Base-by-base conservation (phyloP, 129 eudicot species). In the Artemisia annua region DNA sequence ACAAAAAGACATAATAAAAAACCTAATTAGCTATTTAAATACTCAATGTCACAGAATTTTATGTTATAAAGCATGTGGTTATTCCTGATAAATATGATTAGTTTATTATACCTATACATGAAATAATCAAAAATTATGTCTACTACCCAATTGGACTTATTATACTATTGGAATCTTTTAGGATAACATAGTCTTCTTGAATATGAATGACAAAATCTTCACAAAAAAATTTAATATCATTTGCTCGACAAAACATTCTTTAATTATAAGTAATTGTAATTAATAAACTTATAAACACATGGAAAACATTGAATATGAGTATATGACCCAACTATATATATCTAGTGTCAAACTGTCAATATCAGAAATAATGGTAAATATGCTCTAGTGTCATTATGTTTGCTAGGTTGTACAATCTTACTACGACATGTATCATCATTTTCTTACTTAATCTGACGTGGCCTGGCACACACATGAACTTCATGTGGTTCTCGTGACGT, bases 381-480 rank as follows among this genome's bases (percentile, higher is more conserved):
- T 20, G 74, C 5, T 65, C 48, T 59, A 1, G 55, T 66, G 66
- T 66, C 56, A 54, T 24, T 39, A 22, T 46, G 10, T 35, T 66
- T 67, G 73, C 73, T 55, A 62, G 51, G 77, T 11, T 72, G 79
- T 75, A 24, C 51, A 55, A 65, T 15, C 11, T 48, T 55, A 13
- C 26, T 13, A 39, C 28, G 35, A 70, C 48, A 35, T 12, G 52
- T 54, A 17, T 63, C 62, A 51, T 13, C 14, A 62, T 12, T 62
- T 50, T 30, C 24, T 50, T 63, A 13, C 19, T 32, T 65, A 57
- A 43, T 65, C 58, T 56, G 5, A 2, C 67, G 78, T 74, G 71
- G 78, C 28, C 46, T 28, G 15, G 19, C 63, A 63, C 60, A 9
- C 70, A 77, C 71, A 65, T 77, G 70, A 60, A 20, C 32, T 49